A percentile compares a stretch with the other conserved stretches of the same genome.
Evolutionary conservation across 768 basidiomycete species (phyloP).

Genomic region (Crucibulum laeve): DNA sequence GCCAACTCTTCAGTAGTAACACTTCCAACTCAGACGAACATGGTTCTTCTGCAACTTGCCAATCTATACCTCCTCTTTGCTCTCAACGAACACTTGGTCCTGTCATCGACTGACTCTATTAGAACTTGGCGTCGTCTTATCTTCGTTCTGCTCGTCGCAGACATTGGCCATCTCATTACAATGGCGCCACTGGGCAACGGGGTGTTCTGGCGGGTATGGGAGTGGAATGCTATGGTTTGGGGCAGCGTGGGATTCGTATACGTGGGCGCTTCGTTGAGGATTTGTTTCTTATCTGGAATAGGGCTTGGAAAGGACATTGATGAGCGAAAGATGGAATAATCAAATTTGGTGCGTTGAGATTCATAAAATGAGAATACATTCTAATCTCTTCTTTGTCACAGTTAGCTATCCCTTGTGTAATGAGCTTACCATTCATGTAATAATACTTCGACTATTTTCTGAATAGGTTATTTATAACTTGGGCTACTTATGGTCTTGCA

Average conservation of each 20-base stretch:
- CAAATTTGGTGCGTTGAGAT: no score
- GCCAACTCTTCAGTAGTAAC: background rate
- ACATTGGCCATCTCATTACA: conserved; percentile 42
- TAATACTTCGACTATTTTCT: no score
- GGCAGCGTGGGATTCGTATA: conserved; percentile 53
- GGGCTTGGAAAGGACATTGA: no score
- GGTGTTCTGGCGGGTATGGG: conserved; percentile 39
- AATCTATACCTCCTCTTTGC: conserved; percentile 51
- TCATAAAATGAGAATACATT: no score
- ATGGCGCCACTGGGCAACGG: conserved; percentile 38
- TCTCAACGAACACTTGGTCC: conserved; percentile 44
- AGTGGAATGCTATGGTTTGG: conserved; percentile 52
- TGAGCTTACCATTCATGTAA: no score
- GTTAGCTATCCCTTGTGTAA: no score
- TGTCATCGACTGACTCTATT: conserved; percentile 35
- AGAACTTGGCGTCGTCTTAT: conserved; percentile 40
- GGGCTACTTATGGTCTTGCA: no score
- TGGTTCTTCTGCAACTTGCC: conserved; percentile 41
- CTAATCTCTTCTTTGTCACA: no score
- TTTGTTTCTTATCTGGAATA: conserved; percentile 28
- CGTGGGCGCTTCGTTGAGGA: conserved; percentile 37
- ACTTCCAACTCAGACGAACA: conserved; percentile 24
- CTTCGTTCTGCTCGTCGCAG: conserved; percentile 39
- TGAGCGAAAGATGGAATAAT: no score
- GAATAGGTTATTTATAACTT: no score